A percentile compares a stretch with the other conserved stretches of the same genome.
Conservation (phyloP, 2,329 filamentous ascomycete genomes). For the Fusarium austroafricanum region DNA sequence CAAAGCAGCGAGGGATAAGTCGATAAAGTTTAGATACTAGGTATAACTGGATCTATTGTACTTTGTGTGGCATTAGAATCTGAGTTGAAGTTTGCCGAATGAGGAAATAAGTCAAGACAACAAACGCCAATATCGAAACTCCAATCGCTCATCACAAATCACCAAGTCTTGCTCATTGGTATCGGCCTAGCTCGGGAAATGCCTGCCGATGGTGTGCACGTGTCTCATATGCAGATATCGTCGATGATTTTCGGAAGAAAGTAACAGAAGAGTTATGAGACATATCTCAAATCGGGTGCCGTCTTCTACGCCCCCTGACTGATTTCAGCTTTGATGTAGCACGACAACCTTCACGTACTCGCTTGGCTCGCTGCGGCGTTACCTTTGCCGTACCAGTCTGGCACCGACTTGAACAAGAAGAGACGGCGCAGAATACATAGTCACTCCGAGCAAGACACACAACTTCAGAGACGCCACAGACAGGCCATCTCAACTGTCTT, state of each 20-base stretch:
- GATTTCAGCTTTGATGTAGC: slow-evolving; percentile 19
- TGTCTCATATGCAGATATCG: slow-evolving; percentile 21
- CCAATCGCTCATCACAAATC: slow-evolving; percentile 23
- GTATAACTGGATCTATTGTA: slow-evolving; percentile 16
- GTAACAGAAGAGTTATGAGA: background rate
- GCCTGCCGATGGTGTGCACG: slow-evolving; percentile 14
- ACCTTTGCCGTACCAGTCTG: slow-evolving; percentile 25
- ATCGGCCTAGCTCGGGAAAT: slow-evolving; percentile 4
- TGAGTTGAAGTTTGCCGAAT: background rate
- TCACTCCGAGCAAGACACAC: slow-evolving; percentile 14
- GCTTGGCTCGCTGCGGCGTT: slow-evolving; percentile 37
- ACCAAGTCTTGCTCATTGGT: slow-evolving; percentile 24
- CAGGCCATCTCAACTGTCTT: slow-evolving; percentile 20
- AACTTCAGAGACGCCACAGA: slow-evolving; percentile 11
- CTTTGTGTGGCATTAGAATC: slow-evolving; percentile 6
- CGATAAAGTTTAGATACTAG: slow-evolving; percentile 18
- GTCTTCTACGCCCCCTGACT: slow-evolving; percentile 1
- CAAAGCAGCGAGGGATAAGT: slow-evolving; percentile 1
- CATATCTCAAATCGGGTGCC: slow-evolving; percentile 8
- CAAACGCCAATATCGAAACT: slow-evolving; percentile 18
- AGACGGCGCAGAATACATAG: slow-evolving; percentile 13
- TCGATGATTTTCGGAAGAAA: slow-evolving; percentile 16
- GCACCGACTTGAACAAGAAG: slow-evolving; percentile 21
- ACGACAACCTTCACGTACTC: slow-evolving; percentile 28
- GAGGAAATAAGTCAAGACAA: slow-evolving; percentile 27